phyloP scores from a whole-genome alignment of 768 basidiomycete genomes.

The Mycena rosella region DNA sequence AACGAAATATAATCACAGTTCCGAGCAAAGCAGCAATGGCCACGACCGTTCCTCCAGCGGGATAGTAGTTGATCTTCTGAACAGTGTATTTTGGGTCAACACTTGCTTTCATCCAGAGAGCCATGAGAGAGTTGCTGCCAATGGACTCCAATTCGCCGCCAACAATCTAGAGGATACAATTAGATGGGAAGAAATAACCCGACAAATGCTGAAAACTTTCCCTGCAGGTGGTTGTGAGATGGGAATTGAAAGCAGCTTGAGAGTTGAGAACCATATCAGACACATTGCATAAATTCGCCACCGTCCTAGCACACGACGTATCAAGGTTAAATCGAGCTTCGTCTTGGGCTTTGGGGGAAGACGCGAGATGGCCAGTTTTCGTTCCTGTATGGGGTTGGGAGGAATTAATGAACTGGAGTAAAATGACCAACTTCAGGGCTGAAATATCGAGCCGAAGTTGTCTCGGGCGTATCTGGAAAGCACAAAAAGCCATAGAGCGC shows the following conservation, averaged over 20 bases:
- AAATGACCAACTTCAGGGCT: conserved; percentile 61
- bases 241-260: conserved; percentile 5
- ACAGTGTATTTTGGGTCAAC: conserved; percentile 66
- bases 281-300: conserved; percentile 82
- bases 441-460: conserved; percentile 74
- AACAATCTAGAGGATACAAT: conserved; percentile 39
- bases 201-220: conserved; percentile 8
- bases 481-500: conserved; percentile 78
- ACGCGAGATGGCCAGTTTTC: conserved; percentile 63
- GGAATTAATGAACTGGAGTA: conserved; percentile 12
- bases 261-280: conserved; percentile 49
- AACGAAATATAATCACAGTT: conserved; percentile 17
- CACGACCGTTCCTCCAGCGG: conserved; percentile 74
- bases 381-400: conserved; percentile 59
- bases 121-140: conserved; percentile 80
- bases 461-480: conserved; percentile 79
- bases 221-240: conserved; percentile 12
- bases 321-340: conserved; percentile 54
- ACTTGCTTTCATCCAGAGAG: conserved; percentile 75
- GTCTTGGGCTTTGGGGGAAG: conserved; percentile 43
- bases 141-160: conserved; percentile 75
- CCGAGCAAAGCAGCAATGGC: conserved; percentile 71
- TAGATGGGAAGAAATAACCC: not conserved
- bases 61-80: conserved; percentile 72
- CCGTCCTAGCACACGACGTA: conserved; percentile 62